Evolutionary conservation across 169 alveolate species (phyloP).

Genomic region (Cyclospora cayetanensis): DNA sequence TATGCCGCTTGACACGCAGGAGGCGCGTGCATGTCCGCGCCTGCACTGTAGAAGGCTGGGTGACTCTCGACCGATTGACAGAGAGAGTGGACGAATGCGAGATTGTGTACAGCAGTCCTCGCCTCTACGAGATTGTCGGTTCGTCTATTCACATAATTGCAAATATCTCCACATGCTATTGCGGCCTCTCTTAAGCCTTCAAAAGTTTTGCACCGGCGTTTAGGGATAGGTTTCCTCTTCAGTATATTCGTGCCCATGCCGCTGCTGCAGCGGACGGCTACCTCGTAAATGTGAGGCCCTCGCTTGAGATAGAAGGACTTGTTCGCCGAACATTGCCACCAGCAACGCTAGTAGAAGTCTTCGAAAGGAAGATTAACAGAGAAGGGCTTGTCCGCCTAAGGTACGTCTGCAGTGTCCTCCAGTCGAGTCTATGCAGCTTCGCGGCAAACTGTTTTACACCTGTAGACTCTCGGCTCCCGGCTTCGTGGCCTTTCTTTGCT

Average conservation of each 20-base stretch:
- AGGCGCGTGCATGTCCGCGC: slow-evolving; percentile 47
- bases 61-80: slow-evolving; percentile 23
- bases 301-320: slow-evolving; percentile 69
- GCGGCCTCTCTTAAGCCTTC: neutral
- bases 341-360: slow-evolving; percentile 69
- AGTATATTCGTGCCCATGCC: neutral
- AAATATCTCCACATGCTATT: no score
- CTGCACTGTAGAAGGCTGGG: slow-evolving; percentile 66
- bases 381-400: slow-evolving; percentile 71
- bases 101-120: slow-evolving; percentile 11
- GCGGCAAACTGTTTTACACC: no score
- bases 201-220: neutral
- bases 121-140: slow-evolving; percentile 64
- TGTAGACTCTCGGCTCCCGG: no score
- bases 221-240: neutral
- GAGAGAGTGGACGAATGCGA: slow-evolving; percentile 70
- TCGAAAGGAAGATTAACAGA: slow-evolving; percentile 60
- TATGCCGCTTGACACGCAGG: neutral
- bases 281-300: slow-evolving; percentile 57
- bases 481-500: no score
- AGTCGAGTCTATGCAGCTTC: no score
- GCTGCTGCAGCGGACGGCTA: slow-evolving; percentile 68
- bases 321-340: slow-evolving; percentile 72
- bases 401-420: slow-evolving; percentile 32
- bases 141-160: neutral